Base-by-base conservation (phyloP, 2,329 filamentous ascomycete species). In the Neopestalotiopsis clavispora region DNA sequence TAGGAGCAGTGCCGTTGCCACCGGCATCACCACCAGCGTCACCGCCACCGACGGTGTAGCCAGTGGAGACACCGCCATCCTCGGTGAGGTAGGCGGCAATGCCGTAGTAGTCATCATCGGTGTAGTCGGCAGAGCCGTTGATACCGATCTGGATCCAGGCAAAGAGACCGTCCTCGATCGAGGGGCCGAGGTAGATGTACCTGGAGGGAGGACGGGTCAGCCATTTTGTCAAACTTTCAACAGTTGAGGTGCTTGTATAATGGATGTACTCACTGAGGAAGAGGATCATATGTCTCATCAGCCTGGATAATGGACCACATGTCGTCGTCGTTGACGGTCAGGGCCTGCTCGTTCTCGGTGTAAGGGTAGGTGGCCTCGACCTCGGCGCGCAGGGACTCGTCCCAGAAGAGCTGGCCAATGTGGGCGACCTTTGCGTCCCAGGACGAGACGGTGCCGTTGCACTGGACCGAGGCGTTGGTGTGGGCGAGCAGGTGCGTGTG, bases 71-170 rank as follows among this genome's bases (percentile, higher is more conserved):
- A 49, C 75, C 75, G 34, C 75, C 75, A 40, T 77, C 74, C 28
- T 71, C 71, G 60, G 71, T 74, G 32, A 70, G 62, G 30, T 76
- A 77, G 3, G 71, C 76, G 59, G 76, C 72, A 59, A 77, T 23
- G 45, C 63, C 59, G 65, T 77, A 77, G 61, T 77, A 76, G 1
- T 72, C 61, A 52, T 77, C 72, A 6, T 71, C 71, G 30, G 65
- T 72, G 67, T 76, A 77, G 61, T 78, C 76, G 23, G 79, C 80
- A 0, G 80, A 82, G 17, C 73, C 73, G 69, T 85, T 83, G 71
- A 85, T 80, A 40, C 83, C 83, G 38, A 85, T 80, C 69, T 81
- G 79, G 70, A 86, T 85, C 84, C 83, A 86, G 13, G 82, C 83
- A 40, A 85, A 80, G 28, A 86, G 73, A 20, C 84, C 84, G 69